phyloP scores from a whole-genome alignment of 306 rosid genomes.

The Glycine soja region DNA sequence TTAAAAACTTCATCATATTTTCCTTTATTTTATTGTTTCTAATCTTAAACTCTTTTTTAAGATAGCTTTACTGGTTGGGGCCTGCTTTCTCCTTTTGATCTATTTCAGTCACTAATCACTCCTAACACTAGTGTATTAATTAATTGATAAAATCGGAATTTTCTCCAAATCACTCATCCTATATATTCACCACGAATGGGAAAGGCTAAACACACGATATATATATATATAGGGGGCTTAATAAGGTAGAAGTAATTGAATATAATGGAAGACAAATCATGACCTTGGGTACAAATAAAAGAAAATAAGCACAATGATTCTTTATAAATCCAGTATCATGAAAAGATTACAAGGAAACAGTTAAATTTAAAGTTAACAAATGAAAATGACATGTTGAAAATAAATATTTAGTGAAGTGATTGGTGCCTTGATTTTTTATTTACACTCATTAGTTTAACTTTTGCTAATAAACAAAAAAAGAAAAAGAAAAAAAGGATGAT shows the following conservation, averaged over 20 bases:
- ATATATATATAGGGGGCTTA: neutral
- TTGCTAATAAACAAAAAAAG: neutral
- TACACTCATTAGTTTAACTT: slow-evolving; percentile 37
- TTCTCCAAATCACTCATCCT: neutral
- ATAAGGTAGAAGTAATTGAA: neutral
- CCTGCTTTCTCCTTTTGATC: neutral
- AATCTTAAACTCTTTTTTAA: neutral
- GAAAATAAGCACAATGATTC: neutral
- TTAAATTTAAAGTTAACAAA: neutral
- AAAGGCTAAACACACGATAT: neutral
- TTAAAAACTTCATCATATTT: neutral
- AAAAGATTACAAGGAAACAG: slow-evolving; percentile 1
- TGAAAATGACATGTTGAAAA: neutral
- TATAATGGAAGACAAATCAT: slow-evolving; percentile 20
- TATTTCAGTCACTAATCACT: slow-evolving; percentile 15
- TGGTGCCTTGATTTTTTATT: neutral
- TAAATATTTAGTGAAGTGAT: neutral
- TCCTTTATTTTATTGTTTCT: slow-evolving; percentile 2
- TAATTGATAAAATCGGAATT: neutral
- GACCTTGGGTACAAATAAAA: neutral
- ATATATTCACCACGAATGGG: neutral
- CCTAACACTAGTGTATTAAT: neutral
- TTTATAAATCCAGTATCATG: slow-evolving; percentile 10
- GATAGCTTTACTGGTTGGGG: neutral
- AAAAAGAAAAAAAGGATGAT: slow-evolving; percentile 49